Evolutionary conservation across 1,284 basidiomycete genomes (phyloP), one percentile per base, ranked within the genome.

Genomic region (Chiua sp.): DNA sequence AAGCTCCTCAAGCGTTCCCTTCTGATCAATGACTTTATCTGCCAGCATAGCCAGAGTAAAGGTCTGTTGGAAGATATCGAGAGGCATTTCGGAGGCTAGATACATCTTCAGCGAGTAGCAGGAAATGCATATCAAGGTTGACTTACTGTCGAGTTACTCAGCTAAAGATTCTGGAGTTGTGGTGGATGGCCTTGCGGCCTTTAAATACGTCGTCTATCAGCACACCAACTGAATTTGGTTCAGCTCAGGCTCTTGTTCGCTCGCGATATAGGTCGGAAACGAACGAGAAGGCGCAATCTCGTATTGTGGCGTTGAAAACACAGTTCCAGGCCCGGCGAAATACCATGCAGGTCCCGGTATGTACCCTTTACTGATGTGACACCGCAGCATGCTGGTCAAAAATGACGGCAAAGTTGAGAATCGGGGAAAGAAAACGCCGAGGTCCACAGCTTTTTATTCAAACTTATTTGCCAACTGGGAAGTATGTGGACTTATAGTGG

Each of bases 1-100:
- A 42, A 67, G 59, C 53, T 8, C 18, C 8, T 28, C 1, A 30
- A 53, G 56, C 7, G 47, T 48, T 12, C 52, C 57, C 7, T 55
- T 51, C 4, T 3, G 0, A 28, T 15, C 10, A n/a, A 53, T 53
- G 52, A 61, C 46, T 3, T 35, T 1, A 28, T 59, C 60, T 37
- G 59, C 42, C 23, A 42, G 8, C 18, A 58, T 7, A 6, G 67
- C 63, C 28, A 71, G 32, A 7, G 33, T 16, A 33, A 61, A 57
- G n/a, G 61, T 56, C 42, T 70, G 60, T 53, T 71, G 65, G 35
- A 68, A 71, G 46, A 63, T 51, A 37, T 71, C 57, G 47, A 59
- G 46, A n/a, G 62, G 22, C 64, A 68, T 66, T 47, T 55, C 32
- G n/a, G 46, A 51, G n/a, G 20, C 55, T 60, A 20, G 39, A 47